Base-by-base conservation (phyloP, 2,329 filamentous ascomycete genomes). In the Periconia macrospinosa region DNA sequence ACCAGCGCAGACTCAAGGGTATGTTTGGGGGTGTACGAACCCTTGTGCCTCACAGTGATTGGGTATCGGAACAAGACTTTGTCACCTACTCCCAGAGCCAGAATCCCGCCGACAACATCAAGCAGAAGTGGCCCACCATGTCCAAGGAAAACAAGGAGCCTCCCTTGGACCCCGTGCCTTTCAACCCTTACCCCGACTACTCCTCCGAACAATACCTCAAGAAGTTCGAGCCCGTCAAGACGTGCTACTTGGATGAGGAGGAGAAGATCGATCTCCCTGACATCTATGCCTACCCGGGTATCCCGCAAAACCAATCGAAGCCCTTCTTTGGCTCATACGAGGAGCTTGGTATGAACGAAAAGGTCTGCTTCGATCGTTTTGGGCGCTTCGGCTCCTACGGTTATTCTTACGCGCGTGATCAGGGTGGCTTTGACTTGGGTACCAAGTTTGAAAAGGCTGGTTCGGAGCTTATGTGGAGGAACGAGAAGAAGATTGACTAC, bases 171-270 rank as follows among this genome's bases (percentile, higher is more conserved):
- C 69, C 70, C 77, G 2, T 77, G 63, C 41, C 65, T 52, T 79
- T 77, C 70, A 71, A 75, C 53, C 78, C 79, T 11, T 81, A 81
- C 60, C 71, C 74, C 14, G 73, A 77, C 52, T 79, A 71, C 60
- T 60, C 66, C 17, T 75, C 76, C 6, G 61, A 64, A 52, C 70
- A 74, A 48, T 80, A 79, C 65, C 76, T 77, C 43, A 73, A 75
- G 55, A 74, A 79, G 41, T 78, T 84, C 60, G 75, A 81, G 49
- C 74, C 78, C 17, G 82, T 87, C 14, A 76, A 83, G 56, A 76
- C 78, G 8, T 91, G 88, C 73, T 89, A 82, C 61, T 76, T 90
- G 30, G 86, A 90, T 62, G 75, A 77, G 18, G 79, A 82, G 14
- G 79, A 84, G 42, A 83, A 76, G 30, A 70, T 86, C 2, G 63